Base-by-base conservation (phyloP, 2,329 filamentous ascomycete species). In the Venturia carpophila region DNA sequence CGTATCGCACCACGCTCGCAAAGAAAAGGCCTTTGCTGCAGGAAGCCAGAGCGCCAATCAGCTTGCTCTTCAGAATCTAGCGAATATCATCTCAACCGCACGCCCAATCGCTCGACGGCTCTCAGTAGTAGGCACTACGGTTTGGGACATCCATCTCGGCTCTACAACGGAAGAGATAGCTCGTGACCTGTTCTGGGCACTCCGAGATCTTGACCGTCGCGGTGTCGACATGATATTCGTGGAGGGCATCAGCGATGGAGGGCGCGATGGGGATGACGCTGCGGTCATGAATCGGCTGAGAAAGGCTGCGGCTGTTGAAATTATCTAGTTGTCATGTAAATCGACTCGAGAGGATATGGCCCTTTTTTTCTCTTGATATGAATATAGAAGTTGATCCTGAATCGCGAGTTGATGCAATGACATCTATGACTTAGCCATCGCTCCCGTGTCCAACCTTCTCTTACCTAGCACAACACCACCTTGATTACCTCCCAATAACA, bases 221-320 rank as follows among this genome's bases (percentile, higher is more conserved):
- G 84, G 86, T 39, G 91, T 91, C 4, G 87, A 94, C 72, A 81
- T 89, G 24, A 97, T 99, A 63, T 90, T 92, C 70, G 91, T 97
- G 13, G 94, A 99, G 74, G 93, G 93, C 2, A 89, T 97, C 66
- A 76, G 79, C 24, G 81, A 85, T 67, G 62, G 43, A 6, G 89
- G 90, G 64, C 85, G 88, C 66, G 87, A 89, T 41, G 90, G 94
- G 73, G 87, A 94, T 70, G 91, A 92, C 24, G 90, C 91, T 30
- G 94, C 80, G 3, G 75, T 82, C 24, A 82, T 82, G 80, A 82
- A 82, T 64, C 71, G 80, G 61, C 68, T 82, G 17, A 73, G 79
- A 49, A 82, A 82, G 68, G 80, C 80, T 9, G 79, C 80, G 7
- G 75, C 77, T 67, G 68, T 76, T 1, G 41, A 63, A 39, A 39